Base-by-base conservation (phyloP, 495 filamentous ascomycete species). In the Astrothelium macrocarpum region DNA sequence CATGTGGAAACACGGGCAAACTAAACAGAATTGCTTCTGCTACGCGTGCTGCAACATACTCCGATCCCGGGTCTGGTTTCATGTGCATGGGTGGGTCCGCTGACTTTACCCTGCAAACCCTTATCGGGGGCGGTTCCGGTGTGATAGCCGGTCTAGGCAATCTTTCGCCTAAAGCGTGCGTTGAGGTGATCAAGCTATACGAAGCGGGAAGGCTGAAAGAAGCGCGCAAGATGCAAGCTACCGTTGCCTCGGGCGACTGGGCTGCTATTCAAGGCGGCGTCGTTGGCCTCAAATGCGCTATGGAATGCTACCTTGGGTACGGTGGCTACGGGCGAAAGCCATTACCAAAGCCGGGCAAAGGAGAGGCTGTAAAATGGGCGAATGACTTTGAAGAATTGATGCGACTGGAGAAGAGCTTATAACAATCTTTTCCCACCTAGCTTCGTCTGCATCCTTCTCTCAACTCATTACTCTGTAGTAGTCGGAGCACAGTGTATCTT, bases 1-100 rank as follows among this genome's bases (percentile, higher is more conserved):
- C 91, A 3, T 97, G 91, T 73, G 91, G 90, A 58, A 95, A 97
- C 76, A 96, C 92, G 20, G 91, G 91, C 61, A 97, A 97, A 75
- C 80, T 97, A 59, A 86, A 84, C 69, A 84, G 91, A 62, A 82
- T 97, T 53, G 89, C 85, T 2, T 85, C 85, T 26, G 82, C 80
- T 28, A 82, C 81, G 18, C 79, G 80, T 63, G 78, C 83, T 32
- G 78, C 71, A 1, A 75, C 75, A 14, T 71, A 77, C 12, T 75
- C 74, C 36, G 70, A 74, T 20, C 64, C 66, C 3, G 74, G 73
- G 14, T 72, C 72, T 3, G 78, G 80, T 16, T 94, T 93, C 79
- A 76, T 92, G 63, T 89, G 88, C 62, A 84, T 95, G 67, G 91
- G 89, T 14, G 91, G 91, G n/a, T 92, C 88, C 11, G 88, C 87